Percentiles rank a stretch among this genome's conserved stretches.
Conservation (phyloP, 2,329 filamentous ascomycete genomes). For the Tolypocladium guangdongense region DNA sequence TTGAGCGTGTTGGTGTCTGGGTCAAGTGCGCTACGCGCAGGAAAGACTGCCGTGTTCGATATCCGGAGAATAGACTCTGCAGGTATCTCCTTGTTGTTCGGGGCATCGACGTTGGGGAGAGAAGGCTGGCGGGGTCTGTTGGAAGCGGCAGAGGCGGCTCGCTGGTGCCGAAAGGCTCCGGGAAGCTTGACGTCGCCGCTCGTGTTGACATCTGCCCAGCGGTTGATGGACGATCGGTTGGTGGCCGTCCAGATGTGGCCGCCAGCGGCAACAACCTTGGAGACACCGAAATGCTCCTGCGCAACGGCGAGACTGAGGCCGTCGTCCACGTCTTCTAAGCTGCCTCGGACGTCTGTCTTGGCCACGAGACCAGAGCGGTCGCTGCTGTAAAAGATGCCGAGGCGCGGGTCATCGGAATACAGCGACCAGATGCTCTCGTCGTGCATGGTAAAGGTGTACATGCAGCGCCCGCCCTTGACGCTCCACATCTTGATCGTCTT, state of each 20-base stretch:
- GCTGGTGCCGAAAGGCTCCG: slow-evolving; percentile 37
- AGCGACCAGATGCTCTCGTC: slow-evolving; percentile 97
- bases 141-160: slow-evolving; percentile 33
- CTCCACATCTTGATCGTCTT: slow-evolving; percentile 98
- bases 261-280: slow-evolving; percentile 54
- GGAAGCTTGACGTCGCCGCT: slow-evolving; percentile 58
- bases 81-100: slow-evolving; percentile 55
- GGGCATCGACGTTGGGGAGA: slow-evolving; percentile 19
- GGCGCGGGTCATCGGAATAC: slow-evolving; percentile 74
- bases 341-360: slow-evolving; percentile 80
- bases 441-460: slow-evolving; percentile 98
- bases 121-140: slow-evolving; percentile 22
- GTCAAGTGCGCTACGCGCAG: slow-evolving; percentile 41
- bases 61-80: slow-evolving; percentile 69
- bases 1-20: slow-evolving; percentile 43
- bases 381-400: slow-evolving; percentile 88
- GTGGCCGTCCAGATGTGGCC: slow-evolving; percentile 86
- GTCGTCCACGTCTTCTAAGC: slow-evolving; percentile 61
- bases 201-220: slow-evolving; percentile 82
- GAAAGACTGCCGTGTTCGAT: slow-evolving; percentile 74
- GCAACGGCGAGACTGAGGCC: slow-evolving; percentile 83
- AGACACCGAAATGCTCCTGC: slow-evolving; percentile 80
- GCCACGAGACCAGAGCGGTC: slow-evolving; percentile 90
- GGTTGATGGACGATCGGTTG: slow-evolving; percentile 80
- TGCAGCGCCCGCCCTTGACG: slow-evolving; percentile 85